Conservation (phyloP, 2,329 filamentous ascomycete genomes). For the Nigrograna mackinnonii region DNA sequence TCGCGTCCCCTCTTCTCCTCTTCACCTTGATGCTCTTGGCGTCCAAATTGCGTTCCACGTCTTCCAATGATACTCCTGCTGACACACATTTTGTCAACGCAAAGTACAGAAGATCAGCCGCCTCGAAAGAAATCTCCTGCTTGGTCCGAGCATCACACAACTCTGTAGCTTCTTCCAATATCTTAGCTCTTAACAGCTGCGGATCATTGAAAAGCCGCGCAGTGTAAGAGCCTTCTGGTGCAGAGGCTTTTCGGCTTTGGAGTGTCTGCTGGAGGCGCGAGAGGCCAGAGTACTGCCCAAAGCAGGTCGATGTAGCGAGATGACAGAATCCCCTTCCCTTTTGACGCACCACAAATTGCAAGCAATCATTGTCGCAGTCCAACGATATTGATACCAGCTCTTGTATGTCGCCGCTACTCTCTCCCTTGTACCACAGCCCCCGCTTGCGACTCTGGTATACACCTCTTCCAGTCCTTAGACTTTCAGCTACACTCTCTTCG, state of each 20-base stretch:
- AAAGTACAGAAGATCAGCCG: slow-evolving; percentile 95
- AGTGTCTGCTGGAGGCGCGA: slow-evolving; percentile 87
- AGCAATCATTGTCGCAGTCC: slow-evolving; percentile 92
- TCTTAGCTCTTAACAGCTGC: slow-evolving; percentile 89
- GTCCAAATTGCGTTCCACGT: slow-evolving; percentile 91
- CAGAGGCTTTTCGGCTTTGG: slow-evolving; percentile 76
- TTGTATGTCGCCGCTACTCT: slow-evolving; percentile 91
- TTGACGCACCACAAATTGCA: slow-evolving; percentile 88
- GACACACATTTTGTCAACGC: slow-evolving; percentile 86
- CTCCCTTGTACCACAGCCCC: slow-evolving; percentile 95
- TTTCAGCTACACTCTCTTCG: slow-evolving; percentile 85
- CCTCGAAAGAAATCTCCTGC: slow-evolving; percentile 88
- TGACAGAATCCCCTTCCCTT: slow-evolving; percentile 93
- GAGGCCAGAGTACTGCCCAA: slow-evolving; percentile 81
- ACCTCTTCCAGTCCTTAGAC: slow-evolving; percentile 76
- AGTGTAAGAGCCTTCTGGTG: slow-evolving; percentile 90
- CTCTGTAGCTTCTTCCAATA: slow-evolving; percentile 97
- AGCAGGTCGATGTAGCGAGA: slow-evolving; percentile 88
- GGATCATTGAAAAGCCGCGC: slow-evolving; percentile 89
- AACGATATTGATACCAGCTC: slow-evolving; percentile 81
- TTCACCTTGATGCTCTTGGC: slow-evolving; percentile 96
- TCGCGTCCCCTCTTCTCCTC: slow-evolving; percentile 89
- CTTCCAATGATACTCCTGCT: slow-evolving; percentile 81
- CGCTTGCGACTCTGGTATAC: slow-evolving; percentile 97
- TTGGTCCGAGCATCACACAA: slow-evolving; percentile 83